A percentile compares a stretch with the other conserved stretches of the same genome.
Evolutionary conservation across 768 basidiomycete genomes (phyloP).

Genomic region (Boletus edulis): DNA sequence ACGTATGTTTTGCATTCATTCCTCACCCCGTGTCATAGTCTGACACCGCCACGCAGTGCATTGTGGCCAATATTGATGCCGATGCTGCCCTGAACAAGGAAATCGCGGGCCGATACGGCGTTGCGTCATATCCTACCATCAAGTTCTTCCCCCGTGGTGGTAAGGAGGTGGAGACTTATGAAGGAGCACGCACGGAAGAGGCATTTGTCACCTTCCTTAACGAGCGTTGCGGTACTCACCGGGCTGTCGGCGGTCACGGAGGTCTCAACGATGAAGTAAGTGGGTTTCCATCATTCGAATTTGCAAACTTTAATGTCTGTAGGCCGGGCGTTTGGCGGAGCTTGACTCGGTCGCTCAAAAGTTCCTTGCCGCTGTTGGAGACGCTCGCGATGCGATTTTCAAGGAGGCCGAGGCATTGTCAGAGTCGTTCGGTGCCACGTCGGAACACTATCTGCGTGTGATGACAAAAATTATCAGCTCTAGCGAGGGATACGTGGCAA

Average conservation of each 20-base stretch:
- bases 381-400: constrained; percentile 58
- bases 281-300: not conserved
- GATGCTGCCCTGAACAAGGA: constrained; percentile 79
- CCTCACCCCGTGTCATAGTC: not conserved
- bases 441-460: constrained; percentile 81
- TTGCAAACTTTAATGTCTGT: constrained; percentile 10
- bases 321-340: constrained; percentile 81
- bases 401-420: constrained; percentile 57
- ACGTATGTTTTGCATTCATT: constrained; percentile 43
- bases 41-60: constrained; percentile 50
- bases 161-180: constrained; percentile 65
- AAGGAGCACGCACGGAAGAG: constrained; percentile 65
- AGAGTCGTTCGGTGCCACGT: constrained; percentile 48
- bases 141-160: constrained; percentile 86
- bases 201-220: constrained; percentile 82
- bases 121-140: constrained; percentile 87
- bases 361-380: constrained; percentile 63
- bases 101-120: constrained; percentile 67
- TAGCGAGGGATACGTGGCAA: constrained; percentile 73
- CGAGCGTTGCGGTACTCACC: constrained; percentile 81
- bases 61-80: constrained; percentile 89
- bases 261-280: constrained; percentile 67
- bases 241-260: constrained; percentile 65
- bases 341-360: constrained; percentile 76
- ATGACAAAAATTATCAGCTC: constrained; percentile 84